Conservation (phyloP, 1,284 basidiomycete genomes). For the Ceratobasidium sp. region DNA sequence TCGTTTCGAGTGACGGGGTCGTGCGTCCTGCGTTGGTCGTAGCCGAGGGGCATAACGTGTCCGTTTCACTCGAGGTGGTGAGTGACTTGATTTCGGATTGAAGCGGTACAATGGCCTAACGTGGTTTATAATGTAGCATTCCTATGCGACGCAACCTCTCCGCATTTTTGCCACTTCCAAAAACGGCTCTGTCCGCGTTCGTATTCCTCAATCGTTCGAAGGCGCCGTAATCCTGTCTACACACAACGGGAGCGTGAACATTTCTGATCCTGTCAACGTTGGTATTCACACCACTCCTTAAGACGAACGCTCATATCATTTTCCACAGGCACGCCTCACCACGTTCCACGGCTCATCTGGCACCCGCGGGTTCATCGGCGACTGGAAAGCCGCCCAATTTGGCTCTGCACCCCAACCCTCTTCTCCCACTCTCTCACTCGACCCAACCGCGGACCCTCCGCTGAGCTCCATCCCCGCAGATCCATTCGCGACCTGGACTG, state of each 20-base stretch:
- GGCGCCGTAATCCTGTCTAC: constrained; percentile 15
- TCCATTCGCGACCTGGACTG: constrained; percentile 27
- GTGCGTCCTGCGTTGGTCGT: constrained; percentile 16
- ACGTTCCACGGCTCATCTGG: constrained; percentile 10
- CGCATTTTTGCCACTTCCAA: constrained; percentile 28
- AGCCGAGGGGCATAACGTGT: constrained; percentile 27
- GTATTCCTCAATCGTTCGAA: constrained; percentile 29
- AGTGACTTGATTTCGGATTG: not conserved
- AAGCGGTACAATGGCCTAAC: not conserved
- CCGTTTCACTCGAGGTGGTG: constrained; percentile 27
- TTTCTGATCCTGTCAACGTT: constrained; percentile 31
- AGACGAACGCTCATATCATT: not conserved
- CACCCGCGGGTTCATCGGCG: constrained; percentile 38
- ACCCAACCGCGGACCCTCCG: constrained; percentile 28
- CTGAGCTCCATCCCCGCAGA: constrained; percentile 3
- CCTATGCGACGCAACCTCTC: constrained; percentile 20
- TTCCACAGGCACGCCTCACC: constrained; percentile 22
- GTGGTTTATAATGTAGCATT: not conserved
- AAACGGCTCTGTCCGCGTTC: constrained; percentile 34
- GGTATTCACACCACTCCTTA: not conserved
- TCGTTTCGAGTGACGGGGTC: constrained; percentile 22
- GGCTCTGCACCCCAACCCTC: not conserved
- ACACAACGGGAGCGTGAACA: constrained; percentile 21
- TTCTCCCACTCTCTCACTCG: not conserved
- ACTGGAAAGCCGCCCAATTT: constrained; percentile 36